Evolutionary conservation across 495 filamentous ascomycete species (phyloP), one percentile per base, ranked within the genome.

Genomic region (Lepraria neglecta): DNA sequence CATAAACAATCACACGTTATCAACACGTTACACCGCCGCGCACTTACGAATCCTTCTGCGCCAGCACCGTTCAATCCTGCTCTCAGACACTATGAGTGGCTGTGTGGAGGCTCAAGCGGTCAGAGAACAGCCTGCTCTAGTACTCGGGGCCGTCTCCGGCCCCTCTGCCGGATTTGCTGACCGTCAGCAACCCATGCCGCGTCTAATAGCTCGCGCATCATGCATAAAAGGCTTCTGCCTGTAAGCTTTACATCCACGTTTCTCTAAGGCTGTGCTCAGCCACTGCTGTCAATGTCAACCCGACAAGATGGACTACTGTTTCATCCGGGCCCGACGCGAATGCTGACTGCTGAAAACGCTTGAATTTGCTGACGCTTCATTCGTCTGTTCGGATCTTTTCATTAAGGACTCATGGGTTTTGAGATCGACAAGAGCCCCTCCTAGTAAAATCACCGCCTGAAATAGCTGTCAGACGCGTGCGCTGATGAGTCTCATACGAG

Each of bases 341-440:
- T 3, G 33, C 33, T 35, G 33, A 35, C 33, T 35, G 24, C 24
- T 24, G 24, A 24, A 24, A 24, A 24, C 2, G 24, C 24, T 24
- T 24, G 24, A 24, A 17, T 17, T 47, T 30, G 15, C 24, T 15
- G n/a, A 7, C 0, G 0, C 28, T 6, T 21, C 24, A 60, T 60
- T 53, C 21, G 47, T 53, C 35, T 42, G 58, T 47, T 60, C 58
- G 58, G 28, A 42, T 42, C 21, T 10, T 24, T 52, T 2, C 19
- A 4, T 48, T 30, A 15, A 47, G 11, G 5, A 35, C 2, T 4
- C 12, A 38, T 4, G 17, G 3, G 7, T 0, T 1, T 15, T 40
- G 43, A 35, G 17, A 53, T 33, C 4, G 31, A 9, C 3, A n/a
- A 2, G 4, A 7, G n/a, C 7, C 7, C 30, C 11, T 14, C 15